These are phyloP conservation scores for Dichomitus squalens DNA, from an alignment of 1,284 basidiomycete species.

Conservation along the genomic window DNA sequence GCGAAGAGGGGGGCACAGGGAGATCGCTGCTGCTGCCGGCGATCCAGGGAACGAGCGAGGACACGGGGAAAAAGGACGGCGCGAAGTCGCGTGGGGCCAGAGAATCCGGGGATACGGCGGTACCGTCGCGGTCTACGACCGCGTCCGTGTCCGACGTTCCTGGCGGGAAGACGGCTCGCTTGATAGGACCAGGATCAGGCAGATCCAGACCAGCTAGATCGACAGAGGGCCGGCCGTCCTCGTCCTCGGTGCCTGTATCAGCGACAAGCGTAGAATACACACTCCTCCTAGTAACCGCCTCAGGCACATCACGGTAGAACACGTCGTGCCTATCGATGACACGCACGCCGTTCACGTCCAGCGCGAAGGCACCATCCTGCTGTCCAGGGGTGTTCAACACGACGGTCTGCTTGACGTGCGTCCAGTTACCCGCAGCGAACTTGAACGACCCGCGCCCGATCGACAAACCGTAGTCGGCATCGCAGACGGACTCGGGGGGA, in stretches of 20 bases:
- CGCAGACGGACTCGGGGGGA: constrained; percentile 60
- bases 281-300: not conserved
- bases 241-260: not conserved
- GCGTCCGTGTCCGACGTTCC: not conserved
- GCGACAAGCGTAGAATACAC: not conserved
- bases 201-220: not conserved
- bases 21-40: not conserved
- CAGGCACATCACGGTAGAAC: constrained; percentile 54
- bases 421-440: constrained; percentile 69
- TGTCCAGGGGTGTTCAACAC: constrained; percentile 68
- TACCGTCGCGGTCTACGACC: no score
- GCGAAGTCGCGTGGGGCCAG: not conserved
- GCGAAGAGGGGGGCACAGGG: not conserved
- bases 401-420: constrained; percentile 63
- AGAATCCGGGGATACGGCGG: not conserved
- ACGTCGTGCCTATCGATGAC: constrained; percentile 59
- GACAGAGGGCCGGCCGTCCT: not conserved
- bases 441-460: constrained; percentile 76
- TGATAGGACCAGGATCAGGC: not conserved
- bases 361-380: constrained; percentile 40
- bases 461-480: constrained; percentile 66
- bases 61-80: constrained; percentile 7
- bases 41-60: not conserved
- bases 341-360: constrained; percentile 54
- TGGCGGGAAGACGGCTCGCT: not conserved